These are phyloP conservation scores for Gliomastix tumulicola DNA, from an alignment of 2,329 filamentous ascomycete species.

Conservation along the genomic window DNA sequence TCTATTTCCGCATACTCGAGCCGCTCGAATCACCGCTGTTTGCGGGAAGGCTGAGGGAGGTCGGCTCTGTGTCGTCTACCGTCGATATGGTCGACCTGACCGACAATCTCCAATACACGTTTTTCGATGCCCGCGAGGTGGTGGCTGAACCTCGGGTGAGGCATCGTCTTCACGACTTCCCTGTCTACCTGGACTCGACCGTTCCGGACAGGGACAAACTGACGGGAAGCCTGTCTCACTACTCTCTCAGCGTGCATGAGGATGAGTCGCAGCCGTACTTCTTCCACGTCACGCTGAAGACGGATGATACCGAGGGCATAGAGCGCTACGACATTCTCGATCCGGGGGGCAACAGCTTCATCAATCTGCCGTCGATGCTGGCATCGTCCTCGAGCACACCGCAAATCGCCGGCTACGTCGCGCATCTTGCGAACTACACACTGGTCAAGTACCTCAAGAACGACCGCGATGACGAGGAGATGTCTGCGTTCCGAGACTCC, in stretches of 20 bases:
- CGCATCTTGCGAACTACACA: not conserved
- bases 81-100: too few species aligned
- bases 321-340: not conserved
- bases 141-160: not conserved
- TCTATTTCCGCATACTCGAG: too few species aligned
- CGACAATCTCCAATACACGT: too few species aligned
- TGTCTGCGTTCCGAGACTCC: not conserved
- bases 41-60: too few species aligned
- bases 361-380: not conserved
- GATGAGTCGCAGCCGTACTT: not conserved
- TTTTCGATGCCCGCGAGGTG: not conserved
- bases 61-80: too few species aligned
- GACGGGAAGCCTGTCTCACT: not conserved
- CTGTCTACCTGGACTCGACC: not conserved
- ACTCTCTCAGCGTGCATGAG: too few species aligned
- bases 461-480: too few species aligned
- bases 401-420: not conserved
- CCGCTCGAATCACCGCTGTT: too few species aligned
- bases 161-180: not conserved
- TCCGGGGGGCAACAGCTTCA: not conserved
- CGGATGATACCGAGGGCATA: not conserved
- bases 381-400: not conserved
- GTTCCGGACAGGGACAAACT: too few species aligned
- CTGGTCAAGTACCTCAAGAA: not conserved
- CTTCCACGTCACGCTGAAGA: not conserved